Base-by-base conservation (phyloP, 169 alveolate species). In the Cryptosporidium ryanae region DNA sequence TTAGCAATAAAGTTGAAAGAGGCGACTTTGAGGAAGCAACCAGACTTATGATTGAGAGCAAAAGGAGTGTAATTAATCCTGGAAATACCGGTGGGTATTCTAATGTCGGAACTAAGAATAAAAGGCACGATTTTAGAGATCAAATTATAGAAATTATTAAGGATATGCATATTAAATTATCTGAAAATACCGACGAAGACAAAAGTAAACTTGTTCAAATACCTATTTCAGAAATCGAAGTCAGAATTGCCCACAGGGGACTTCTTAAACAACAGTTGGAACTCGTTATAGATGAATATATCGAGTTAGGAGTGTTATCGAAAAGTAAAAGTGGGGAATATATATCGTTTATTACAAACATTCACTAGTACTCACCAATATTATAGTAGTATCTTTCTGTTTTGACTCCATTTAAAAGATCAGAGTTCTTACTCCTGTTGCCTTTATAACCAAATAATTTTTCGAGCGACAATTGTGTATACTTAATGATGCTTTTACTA, bases 1-100 rank as follows among this genome's bases (percentile, higher is more conserved):
- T 95, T 90, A 94, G 97, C 65, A 95, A 96, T 68, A 91, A 65
- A 18, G 98, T 97, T 1, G 94, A 91, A 49, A 89, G 96, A 91
- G 91, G 93, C 25, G 99, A 97, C 93, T 95, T 97, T 52, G 98
- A 95, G 82, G 99, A 97, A 87, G 99, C 99, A 18, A 89, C 96
- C 21, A 92, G 99, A 90, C 93, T 97, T 54, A 95, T 96, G 82
- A 98, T 96, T 49, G 95, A 93, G 48, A 91, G 96, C 90, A 90
- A 96, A 83, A 92, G 84, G 34, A 93, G 97, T 82, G 95, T 96
- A 12, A 92, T 93, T 29, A 92, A 92, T 59, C 95, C 93, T 48
- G 91, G 87, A 18, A 44, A 59, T 48, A 59, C 59, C 3, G 44
- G 70, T 43, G 55, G 65, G 5, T 38, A 38, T 0, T 38, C 55